Evolutionary conservation across 116 monocot genomes (phyloP), one percentile per base, ranked within the genome.

Genomic region (Dioscorea cayenensis): DNA sequence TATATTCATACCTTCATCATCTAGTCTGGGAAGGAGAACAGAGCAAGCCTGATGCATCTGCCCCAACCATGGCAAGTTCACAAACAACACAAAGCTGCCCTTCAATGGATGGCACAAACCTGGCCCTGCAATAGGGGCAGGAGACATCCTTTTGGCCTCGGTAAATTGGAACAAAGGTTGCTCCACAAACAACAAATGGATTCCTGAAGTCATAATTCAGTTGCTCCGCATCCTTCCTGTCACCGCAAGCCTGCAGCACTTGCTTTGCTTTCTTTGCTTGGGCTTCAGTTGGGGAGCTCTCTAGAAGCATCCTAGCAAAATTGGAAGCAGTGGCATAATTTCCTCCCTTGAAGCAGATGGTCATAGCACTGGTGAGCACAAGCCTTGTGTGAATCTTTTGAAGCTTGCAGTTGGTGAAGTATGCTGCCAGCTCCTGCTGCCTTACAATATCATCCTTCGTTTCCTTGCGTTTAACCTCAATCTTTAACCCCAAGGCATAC

Each of bases 331-430:
- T 92, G 23, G 71, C 67, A 17, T 71, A 87, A 63, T 83, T 92
- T 32, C 81, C 80, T 20, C 83, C 89, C 68, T 82, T 90, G 76
- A 74, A 95, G 77, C 89, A 91, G 55, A 73, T 74, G 48, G 84
- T 78, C 95, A 95, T 95, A 22, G 95, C 95, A 69, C 78, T 92
- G 36, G 74, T 68, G 43, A 95, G 79, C 19, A 78, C 92, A 28
- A 95, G 79, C 72, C 92, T 79, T 18, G 83, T 67, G 64, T 95
- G 95, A 65, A 74, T 66, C 75, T 77, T 85, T 70, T 92, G 95
- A 67, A 95, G 90, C 69, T 87, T 89, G 69, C 89, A 92, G 79
- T 90, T 87, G 17, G 95, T 90, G 74, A 95, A 92, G 70, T 95
- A 95, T 7, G 95, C 92, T 25, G 92, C 92, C 48, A 95, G 64